These are phyloP conservation scores for Aspergillus latus DNA, from an alignment of 2,329 filamentous ascomycete genomes.

Conservation along the genomic window DNA sequence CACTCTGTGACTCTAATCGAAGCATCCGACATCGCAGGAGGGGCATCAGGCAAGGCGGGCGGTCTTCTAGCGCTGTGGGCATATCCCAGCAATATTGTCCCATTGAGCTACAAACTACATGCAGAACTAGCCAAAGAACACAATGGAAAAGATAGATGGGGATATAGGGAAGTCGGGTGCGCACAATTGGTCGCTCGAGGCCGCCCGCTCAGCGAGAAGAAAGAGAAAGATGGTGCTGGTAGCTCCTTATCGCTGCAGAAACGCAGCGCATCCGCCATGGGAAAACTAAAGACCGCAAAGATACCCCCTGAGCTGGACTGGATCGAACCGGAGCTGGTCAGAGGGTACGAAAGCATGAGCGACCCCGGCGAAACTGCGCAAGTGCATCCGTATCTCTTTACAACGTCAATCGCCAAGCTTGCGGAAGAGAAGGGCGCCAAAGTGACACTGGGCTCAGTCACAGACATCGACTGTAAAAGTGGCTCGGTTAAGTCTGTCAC, in stretches of 20 bases:
- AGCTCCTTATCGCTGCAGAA: constrained; percentile 57
- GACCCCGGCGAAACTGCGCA: constrained; percentile 79
- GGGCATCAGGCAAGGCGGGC: constrained; percentile 91
- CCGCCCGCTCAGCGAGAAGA: constrained; percentile 38
- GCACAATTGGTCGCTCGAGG: constrained; percentile 62
- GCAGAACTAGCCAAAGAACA: constrained; percentile 82
- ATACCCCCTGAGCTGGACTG: constrained; percentile 81
- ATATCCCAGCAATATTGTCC: constrained; percentile 80
- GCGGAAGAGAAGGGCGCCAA: constrained; percentile 69
- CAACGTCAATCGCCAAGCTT: constrained; percentile 75
- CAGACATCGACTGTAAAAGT: constrained; percentile 59
- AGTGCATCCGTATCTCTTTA: constrained; percentile 91
- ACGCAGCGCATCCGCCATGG: constrained; percentile 52
- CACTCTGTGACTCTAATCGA: constrained; percentile 86
- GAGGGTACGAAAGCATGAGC: constrained; percentile 80
- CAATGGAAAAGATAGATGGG: constrained; percentile 75
- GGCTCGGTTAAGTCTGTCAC: constrained; percentile 62
- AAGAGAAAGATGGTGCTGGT: constrained; percentile 27
- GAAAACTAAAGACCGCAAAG: constrained; percentile 55
- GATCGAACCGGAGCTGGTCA: constrained; percentile 68
- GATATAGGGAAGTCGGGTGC: constrained; percentile 76
- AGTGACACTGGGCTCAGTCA: constrained; percentile 69
- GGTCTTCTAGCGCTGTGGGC: constrained; percentile 90
- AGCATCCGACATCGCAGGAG: constrained; percentile 80
- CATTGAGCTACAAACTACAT: constrained; percentile 81